A percentile compares a stretch with the other conserved stretches of the same genome.
Conservation (phyloP, 1,139 yeast genomes). For the Geotrichum aggregatum region DNA sequence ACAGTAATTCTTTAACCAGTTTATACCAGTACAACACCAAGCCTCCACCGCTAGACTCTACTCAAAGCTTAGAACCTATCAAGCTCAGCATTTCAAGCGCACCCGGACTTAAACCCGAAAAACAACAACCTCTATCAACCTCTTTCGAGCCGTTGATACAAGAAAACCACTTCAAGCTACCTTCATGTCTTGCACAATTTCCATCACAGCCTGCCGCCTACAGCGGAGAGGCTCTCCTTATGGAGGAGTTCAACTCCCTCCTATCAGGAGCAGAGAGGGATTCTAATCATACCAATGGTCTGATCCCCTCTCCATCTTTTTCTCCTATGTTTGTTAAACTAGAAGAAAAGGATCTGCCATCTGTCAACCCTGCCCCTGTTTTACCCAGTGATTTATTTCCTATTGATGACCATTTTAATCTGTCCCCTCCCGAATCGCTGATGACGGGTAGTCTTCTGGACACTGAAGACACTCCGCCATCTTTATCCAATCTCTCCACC, state of each 20-base stretch:
- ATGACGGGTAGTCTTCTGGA: not conserved
- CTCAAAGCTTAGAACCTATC: not conserved
- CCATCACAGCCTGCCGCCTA: not conserved
- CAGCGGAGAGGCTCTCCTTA: not conserved
- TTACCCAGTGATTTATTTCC: conserved; percentile 11
- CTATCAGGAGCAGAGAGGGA: not conserved
- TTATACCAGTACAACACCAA: conserved; percentile 9
- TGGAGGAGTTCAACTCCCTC: not conserved
- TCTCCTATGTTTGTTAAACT: not conserved
- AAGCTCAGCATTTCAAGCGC: conserved; percentile 1
- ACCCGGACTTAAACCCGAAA: conserved; percentile 9
- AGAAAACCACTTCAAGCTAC: not conserved
- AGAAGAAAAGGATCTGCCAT: not conserved
- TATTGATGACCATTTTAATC: conserved; percentile 1
- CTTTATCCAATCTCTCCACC: conserved; percentile 1
- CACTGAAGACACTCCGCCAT: not conserved
- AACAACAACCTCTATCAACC: not conserved
- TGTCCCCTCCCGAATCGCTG: conserved; percentile 4
- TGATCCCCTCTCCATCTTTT: conserved; percentile 1
- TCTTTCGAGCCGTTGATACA: conserved; percentile 5
- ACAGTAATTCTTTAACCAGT: conserved; percentile 12
- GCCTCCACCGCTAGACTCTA: conserved; percentile 13
- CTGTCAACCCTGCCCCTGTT: conserved; percentile 5
- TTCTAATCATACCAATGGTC: not conserved
- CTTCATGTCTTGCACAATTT: not conserved